Evolutionary conservation across 2,329 filamentous ascomycete species (phyloP), one percentile per base, ranked within the genome.

Genomic region (Tothia fuscella): DNA sequence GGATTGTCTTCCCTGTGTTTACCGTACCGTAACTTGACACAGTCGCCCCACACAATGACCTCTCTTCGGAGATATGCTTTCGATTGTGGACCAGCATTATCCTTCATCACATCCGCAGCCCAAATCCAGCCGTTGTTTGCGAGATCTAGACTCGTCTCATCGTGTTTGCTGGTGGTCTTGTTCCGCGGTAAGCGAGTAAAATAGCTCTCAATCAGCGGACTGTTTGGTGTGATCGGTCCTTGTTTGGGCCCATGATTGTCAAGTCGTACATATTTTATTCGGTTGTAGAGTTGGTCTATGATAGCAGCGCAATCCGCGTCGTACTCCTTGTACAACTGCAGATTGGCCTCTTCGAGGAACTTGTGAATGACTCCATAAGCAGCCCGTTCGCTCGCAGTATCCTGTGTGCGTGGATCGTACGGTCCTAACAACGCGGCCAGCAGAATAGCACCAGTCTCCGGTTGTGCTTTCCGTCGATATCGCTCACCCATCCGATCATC

Each of bases 121-220:
- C 91, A 98, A 6, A 98, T 88, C 91, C 91, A 98, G 32, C 91
- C 91, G 56, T 98, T 98, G 63, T 96, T 96, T 30, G 80, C 88
- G 39, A 98, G 65, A 2, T 85, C 84, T 34, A 93, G 70, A 32
- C 87, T 80, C 44, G 80, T 80, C 2, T 78, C 71, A 44, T 78
- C 78, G 54, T 93, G 81, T 53, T 84, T 79, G 47, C 77, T 71
- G 1, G 91, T 94, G 9, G 71, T 76, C 9, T 82, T 76, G 52
- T 93, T 94, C 22, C 73, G 58, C 1, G 88, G 84, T 30, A 98
- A 68, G 21, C 89, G 78, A 0, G 91, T 96, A 61, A 98, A 98
- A 65, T 98, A 98, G 0, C 82, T 72, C 65, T 98, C 91, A 48
- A 95, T 85, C 21, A 98, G 67, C 10, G 91, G 88, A 53, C 76